Evolutionary conservation across 2,329 filamentous ascomycete genomes (phyloP).

Genomic region (Endothia cerciana): DNA sequence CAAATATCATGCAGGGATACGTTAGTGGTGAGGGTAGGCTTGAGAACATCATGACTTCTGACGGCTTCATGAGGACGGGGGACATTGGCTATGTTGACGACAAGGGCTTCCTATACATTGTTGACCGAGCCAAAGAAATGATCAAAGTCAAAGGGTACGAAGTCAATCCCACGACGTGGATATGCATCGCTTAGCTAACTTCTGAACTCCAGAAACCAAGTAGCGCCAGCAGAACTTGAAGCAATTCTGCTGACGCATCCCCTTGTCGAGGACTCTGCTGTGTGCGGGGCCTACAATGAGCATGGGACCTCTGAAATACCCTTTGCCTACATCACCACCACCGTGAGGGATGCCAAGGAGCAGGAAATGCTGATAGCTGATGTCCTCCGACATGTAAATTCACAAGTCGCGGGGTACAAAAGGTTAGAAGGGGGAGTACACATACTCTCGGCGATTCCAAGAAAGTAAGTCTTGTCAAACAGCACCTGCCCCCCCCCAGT

Average conservation of each 20-base stretch:
- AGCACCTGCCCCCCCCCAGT: no score
- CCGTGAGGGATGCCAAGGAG: not conserved
- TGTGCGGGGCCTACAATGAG: constrained; percentile 24
- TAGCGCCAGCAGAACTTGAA: constrained; percentile 24
- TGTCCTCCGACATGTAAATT: constrained; percentile 12
- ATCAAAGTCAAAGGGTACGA: constrained; percentile 27
- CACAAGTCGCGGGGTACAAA: constrained; percentile 22
- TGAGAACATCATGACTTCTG: constrained; percentile 6
- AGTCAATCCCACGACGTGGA: not conserved
- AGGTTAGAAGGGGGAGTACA: constrained; percentile 18
- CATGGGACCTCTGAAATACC: constrained; percentile 25
- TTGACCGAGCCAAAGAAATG: constrained; percentile 27
- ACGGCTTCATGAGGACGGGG: constrained; percentile 21
- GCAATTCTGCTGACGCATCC: constrained; percentile 22
- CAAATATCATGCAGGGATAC: constrained; percentile 27
- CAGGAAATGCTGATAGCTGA: constrained; percentile 6
- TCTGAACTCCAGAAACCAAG: constrained; percentile 13
- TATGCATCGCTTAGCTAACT: not conserved
- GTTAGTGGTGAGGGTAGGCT: constrained; percentile 1
- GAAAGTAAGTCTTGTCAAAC: constrained; percentile 18
- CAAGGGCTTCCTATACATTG: constrained; percentile 21
- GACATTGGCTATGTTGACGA: constrained; percentile 26
- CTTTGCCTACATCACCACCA: constrained; percentile 22
- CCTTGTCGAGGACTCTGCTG: constrained; percentile 18
- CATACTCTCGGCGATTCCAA: constrained; percentile 18